Evolutionary conservation across 176 grass and related monocot species (phyloP).

Genomic region (Oryza nivara): DNA sequence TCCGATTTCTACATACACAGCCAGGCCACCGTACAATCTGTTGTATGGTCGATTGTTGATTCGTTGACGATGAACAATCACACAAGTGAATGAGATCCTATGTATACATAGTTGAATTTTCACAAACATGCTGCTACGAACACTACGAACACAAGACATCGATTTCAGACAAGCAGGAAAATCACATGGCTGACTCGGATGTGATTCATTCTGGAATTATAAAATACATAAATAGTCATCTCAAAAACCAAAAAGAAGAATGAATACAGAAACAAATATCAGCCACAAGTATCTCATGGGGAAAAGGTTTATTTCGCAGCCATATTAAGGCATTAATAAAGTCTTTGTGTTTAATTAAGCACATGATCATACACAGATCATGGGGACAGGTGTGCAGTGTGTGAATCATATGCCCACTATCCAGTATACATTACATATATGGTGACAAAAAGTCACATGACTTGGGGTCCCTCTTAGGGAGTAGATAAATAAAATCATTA

Average conservation of each 20-base stretch:
- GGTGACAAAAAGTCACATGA: conserved; percentile 15
- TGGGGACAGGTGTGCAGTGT: background rate
- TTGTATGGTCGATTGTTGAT: background rate
- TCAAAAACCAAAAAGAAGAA: background rate
- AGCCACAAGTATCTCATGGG: background rate
- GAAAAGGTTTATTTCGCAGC: background rate
- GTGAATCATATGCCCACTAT: conserved; percentile 28
- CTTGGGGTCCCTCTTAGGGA: background rate
- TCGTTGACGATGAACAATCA: background rate
- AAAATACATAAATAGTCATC: background rate
- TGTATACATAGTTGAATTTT: background rate
- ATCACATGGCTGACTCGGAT: conserved; percentile 38
- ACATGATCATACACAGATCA: background rate
- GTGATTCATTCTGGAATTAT: background rate
- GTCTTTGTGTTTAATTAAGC: background rate
- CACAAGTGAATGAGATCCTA: background rate
- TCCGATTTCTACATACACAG: too few relatives aligned
- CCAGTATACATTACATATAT: background rate
- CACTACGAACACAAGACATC: background rate
- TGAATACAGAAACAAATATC: background rate
- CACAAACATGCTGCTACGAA: background rate
- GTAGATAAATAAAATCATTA: background rate
- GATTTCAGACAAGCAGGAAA: background rate
- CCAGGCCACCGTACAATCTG: too few relatives aligned
- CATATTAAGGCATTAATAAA: background rate